These are phyloP conservation scores for Steccherinum ochraceum DNA, from an alignment of 768 basidiomycete genomes.

Conservation along the genomic window DNA sequence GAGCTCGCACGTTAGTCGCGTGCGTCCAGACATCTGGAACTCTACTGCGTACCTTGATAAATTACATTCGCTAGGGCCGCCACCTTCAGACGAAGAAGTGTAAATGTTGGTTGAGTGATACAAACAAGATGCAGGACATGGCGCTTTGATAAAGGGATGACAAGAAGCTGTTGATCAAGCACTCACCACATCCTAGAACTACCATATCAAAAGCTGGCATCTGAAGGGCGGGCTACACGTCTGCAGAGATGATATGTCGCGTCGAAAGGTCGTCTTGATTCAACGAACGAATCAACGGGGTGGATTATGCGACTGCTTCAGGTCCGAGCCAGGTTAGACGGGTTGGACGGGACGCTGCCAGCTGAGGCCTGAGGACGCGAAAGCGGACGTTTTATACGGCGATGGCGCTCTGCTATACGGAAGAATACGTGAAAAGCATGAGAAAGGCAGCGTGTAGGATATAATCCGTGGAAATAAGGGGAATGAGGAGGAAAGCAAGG, in stretches of 20 bases:
- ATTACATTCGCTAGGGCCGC: slow-evolving; percentile 88
- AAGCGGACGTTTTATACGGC: not conserved
- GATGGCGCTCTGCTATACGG: not conserved
- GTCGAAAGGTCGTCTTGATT: not conserved
- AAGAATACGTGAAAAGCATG: not conserved
- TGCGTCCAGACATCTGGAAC: slow-evolving; percentile 8
- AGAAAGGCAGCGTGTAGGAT: not conserved
- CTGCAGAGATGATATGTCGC: not conserved
- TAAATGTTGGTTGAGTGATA: not conserved
- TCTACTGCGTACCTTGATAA: slow-evolving; percentile 64
- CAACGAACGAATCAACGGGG: not conserved
- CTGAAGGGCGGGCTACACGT: not conserved
- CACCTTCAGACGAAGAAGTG: slow-evolving; percentile 42
- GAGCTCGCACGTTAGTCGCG: slow-evolving; percentile 6
- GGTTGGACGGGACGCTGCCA: no score
- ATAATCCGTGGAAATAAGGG: not conserved
- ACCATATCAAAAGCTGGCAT: slow-evolving; percentile 64
- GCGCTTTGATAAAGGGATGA: no score
- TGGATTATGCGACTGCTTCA: not conserved
- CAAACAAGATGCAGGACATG: not conserved
- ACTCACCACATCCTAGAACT: slow-evolving; percentile 50
- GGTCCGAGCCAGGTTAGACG: not conserved
- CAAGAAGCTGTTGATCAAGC: not conserved
- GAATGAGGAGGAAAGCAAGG: not conserved
- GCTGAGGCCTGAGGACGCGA: no score